Conservation (phyloP, 2,329 filamentous ascomycete species). For the Fusarium floridanum region DNA sequence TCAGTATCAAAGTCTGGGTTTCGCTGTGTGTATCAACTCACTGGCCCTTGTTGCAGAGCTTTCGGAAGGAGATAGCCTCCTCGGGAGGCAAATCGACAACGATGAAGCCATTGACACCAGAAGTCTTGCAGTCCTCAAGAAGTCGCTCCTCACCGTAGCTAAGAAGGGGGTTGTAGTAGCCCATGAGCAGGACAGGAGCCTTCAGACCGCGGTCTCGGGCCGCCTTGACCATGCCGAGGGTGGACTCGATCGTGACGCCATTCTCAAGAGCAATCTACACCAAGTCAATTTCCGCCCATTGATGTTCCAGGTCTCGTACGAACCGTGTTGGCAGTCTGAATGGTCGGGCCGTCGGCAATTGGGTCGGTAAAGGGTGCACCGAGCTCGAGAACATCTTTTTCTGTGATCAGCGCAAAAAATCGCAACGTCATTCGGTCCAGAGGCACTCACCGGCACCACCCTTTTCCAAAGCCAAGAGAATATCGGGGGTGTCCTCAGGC, state of each 20-base stretch:
- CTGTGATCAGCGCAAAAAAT: slow-evolving; percentile 26
- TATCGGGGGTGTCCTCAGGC: slow-evolving; percentile 83
- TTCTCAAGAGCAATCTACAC: slow-evolving; percentile 80
- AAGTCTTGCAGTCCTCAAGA: slow-evolving; percentile 84
- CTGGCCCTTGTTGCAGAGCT: slow-evolving; percentile 83
- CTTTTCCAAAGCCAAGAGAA: slow-evolving; percentile 90
- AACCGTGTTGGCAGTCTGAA: slow-evolving; percentile 93
- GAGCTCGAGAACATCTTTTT: slow-evolving; percentile 87
- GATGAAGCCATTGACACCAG: slow-evolving; percentile 95
- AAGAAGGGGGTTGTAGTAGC: slow-evolving; percentile 97
- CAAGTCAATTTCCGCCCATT: slow-evolving; percentile 22
- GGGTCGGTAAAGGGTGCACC: slow-evolving; percentile 98
- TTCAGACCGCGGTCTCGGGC: slow-evolving; percentile 82
- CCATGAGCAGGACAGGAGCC: slow-evolving; percentile 93
- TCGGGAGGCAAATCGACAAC: slow-evolving; percentile 95
- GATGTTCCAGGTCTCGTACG: slow-evolving; percentile 43
- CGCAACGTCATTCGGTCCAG: slow-evolving; percentile 6
- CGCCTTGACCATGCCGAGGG: slow-evolving; percentile 85
- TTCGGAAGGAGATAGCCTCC: slow-evolving; percentile 92
- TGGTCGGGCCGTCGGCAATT: slow-evolving; percentile 96
- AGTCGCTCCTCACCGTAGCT: slow-evolving; percentile 94
- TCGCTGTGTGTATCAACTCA: slow-evolving; percentile 55
- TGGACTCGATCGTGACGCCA: slow-evolving; percentile 84
- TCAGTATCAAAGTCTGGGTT: background rate
- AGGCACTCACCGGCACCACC: slow-evolving; percentile 82